phyloP scores from a whole-genome alignment of 1,284 basidiomycete genomes.

The Sporisorium exsertum region DNA sequence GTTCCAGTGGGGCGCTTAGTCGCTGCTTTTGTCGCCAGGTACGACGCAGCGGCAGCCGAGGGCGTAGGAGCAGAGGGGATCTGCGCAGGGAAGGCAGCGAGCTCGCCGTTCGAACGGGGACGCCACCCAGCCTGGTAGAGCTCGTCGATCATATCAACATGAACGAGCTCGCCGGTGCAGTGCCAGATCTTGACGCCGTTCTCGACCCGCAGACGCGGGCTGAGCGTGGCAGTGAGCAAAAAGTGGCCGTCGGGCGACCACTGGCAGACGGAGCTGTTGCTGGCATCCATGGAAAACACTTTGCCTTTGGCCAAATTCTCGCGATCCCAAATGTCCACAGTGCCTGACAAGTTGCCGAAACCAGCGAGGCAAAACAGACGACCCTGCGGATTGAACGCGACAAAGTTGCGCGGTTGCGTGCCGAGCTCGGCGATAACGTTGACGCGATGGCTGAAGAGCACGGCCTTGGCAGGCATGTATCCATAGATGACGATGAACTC shows the following conservation, averaged over 20 bases:
- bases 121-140: constrained; percentile 90
- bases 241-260: constrained; percentile 95
- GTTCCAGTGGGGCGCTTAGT: constrained; percentile 68
- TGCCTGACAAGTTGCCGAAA: constrained; percentile 95
- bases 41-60: constrained; percentile 74
- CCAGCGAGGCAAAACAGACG: constrained; percentile 89
- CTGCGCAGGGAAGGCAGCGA: constrained; percentile 78
- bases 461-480: constrained; percentile 94
- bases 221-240: constrained; percentile 91
- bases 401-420: constrained; percentile 86
- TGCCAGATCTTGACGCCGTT: constrained; percentile 98
- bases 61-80: constrained; percentile 82
- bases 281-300: constrained; percentile 86
- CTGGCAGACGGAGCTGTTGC: constrained; percentile 91
- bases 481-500: constrained; percentile 97
- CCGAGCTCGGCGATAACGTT: constrained; percentile 91
- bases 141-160: constrained; percentile 82
- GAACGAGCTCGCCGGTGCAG: constrained; percentile 85
- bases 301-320: constrained; percentile 79
- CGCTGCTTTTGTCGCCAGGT: constrained; percentile 64
- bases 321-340: constrained; percentile 91
- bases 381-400: constrained; percentile 94
- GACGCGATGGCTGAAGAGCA: constrained; percentile 90
- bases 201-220: constrained; percentile 92
- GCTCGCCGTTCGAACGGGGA: constrained; percentile 77